A percentile compares a stretch with the other conserved stretches of the same genome.
Conservation (phyloP, 495 filamentous ascomycete species). For the Lasiosphaeria ovina region DNA sequence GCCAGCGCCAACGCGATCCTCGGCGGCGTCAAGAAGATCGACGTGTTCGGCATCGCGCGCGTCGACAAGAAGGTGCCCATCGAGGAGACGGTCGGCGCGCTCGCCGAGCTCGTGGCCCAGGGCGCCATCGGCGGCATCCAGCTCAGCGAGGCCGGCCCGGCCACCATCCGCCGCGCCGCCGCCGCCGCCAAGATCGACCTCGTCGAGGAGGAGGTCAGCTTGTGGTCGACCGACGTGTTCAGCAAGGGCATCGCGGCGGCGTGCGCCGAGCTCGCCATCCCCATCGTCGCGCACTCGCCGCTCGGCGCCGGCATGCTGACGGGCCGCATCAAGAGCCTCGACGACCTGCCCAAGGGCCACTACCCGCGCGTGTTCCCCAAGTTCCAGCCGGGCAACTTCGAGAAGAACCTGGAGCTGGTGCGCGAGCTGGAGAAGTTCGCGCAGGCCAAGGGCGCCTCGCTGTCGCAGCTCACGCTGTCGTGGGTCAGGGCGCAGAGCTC, state of each 20-base stretch:
- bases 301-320: conserved; percentile 57
- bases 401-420: conserved; percentile 71
- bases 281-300: conserved; percentile 62
- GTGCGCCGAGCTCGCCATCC: conserved; percentile 55
- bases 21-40: conserved; percentile 50
- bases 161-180: conserved; percentile 29
- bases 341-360: conserved; percentile 66
- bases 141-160: conserved; percentile 30
- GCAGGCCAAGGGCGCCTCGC: conserved; percentile 62
- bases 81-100: conserved; percentile 20
- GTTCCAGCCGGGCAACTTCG: conserved; percentile 68
- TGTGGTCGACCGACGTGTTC: conserved; percentile 18
- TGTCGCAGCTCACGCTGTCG: conserved; percentile 70
- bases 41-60: conserved; percentile 23
- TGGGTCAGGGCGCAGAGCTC: conserved; percentile 66
- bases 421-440: conserved; percentile 64
- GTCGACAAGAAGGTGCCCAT: conserved; percentile 22
- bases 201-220: conserved; percentile 25
- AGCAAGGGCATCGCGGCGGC: neutral
- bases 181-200: conserved; percentile 26
- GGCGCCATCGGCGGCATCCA: conserved; percentile 48
- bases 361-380: conserved; percentile 49
- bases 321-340: conserved; percentile 57
- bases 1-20: conserved; percentile 39
- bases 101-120: conserved; percentile 18